Evolutionary conservation across 2,329 filamentous ascomycete genomes (phyloP), one percentile per base, ranked within the genome.

Genomic region (Trichoderma sp.): DNA sequence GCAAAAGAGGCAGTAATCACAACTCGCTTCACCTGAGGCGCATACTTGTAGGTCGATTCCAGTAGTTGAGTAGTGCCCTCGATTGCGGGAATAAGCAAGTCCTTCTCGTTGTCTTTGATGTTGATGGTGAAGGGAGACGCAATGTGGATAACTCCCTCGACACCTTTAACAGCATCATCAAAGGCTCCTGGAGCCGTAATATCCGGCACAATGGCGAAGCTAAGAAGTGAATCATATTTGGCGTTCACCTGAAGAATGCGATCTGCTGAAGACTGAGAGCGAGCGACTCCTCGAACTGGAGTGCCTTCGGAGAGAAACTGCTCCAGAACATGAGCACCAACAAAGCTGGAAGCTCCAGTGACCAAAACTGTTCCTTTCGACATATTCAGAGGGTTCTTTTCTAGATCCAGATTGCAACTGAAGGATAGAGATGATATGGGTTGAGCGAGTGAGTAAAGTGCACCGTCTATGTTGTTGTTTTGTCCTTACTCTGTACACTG

Each of bases 1-100:
- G 82, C 83, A 68, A 84, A 83, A 4, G 82, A 85, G 40, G 81
- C 83, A 8, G 83, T 84, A 6, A 84, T 75, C 33, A 85, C 80
- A 5, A 84, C 77, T 21, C 79, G 77, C 71, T 77, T 79, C 27
- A 85, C 80, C 47, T 53, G 55, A 21, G 64, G 64, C 16, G 64
- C 64, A 55, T 53, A 40, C 11, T 68, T 68, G 27, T 68, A 47
- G 1, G 35, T 53, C 19, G 65, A 60, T 55, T 60, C 56, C 4
- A 68, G 65, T 16, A 60, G 31, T 40, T 53, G 43, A 11, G n/a
- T 37, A 19, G 65, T 68, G 19, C 65, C 65, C 57, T 60, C 43
- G 16, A 68, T 68, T 5, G 56, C 65, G n/a, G 65, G 65, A 60
- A 68, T 58, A 29, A 68, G 56, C 21, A 68, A 8, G 10, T 68